phyloP scores from a whole-genome alignment of 2,329 filamentous ascomycete genomes.

The Paramyrothecium roridum region DNA sequence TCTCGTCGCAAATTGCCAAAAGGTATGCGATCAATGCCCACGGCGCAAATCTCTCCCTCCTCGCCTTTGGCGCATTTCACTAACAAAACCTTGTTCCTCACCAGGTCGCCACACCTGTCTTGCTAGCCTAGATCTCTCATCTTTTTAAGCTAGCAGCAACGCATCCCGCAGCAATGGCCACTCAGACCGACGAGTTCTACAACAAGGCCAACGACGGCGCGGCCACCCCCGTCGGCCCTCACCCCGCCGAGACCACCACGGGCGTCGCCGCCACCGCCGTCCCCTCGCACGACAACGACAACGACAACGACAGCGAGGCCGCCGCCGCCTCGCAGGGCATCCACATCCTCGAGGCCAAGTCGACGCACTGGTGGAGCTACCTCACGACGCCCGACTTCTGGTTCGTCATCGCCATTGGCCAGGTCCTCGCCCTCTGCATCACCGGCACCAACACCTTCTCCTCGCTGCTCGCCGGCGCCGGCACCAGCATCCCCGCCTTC shows the following conservation, averaged over 20 bases:
- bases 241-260: constrained; percentile 12
- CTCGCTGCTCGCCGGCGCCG: constrained; percentile 61
- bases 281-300: constrained; percentile 6
- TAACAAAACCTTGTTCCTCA: too few species aligned
- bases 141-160: too few species aligned
- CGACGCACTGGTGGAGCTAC: constrained; percentile 66
- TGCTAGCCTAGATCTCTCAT: too few species aligned
- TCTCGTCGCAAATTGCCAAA: too few species aligned
- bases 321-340: constrained; percentile 49
- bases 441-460: constrained; percentile 92
- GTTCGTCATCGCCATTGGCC: constrained; percentile 75
- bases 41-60: too few species aligned
- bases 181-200: not conserved
- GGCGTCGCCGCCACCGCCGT: constrained; percentile 7
- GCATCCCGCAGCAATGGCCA: not conserved
- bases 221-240: constrained; percentile 4
- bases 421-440: constrained; percentile 84
- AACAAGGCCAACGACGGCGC: constrained; percentile 1
- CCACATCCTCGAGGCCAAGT: constrained; percentile 50
- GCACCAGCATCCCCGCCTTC: constrained; percentile 87
- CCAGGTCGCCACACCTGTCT: too few species aligned
- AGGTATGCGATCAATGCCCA: too few species aligned
- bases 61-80: too few species aligned
- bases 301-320: constrained; percentile 10
- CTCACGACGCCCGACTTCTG: constrained; percentile 85